Base-by-base conservation (phyloP, 495 filamentous ascomycete species). In the Chlorociboria aeruginascens region DNA sequence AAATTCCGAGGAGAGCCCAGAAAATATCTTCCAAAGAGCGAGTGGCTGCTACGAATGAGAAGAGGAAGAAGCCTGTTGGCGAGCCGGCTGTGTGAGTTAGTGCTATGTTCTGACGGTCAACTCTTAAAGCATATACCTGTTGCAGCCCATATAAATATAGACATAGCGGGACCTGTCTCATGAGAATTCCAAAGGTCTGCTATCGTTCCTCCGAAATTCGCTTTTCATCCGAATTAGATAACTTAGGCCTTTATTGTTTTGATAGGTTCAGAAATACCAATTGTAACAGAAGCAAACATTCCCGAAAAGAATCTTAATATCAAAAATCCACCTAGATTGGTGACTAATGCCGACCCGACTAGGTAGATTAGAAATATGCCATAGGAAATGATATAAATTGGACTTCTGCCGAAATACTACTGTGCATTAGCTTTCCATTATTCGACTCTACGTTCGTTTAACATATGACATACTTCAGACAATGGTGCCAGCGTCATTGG, bases 1-100 rank as follows among this genome's bases (percentile, higher is more conserved):
- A 66, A 32, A 71, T 66, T 10, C 66, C 67, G 53, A 73, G 63
- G 12, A 71, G 52, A 28, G 69, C 61, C 69, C 68, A 73, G 55
- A 72, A 69, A 12, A 70, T 63, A 54, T 56, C 62, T 25, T 63
- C 57, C 63, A 65, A 68, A 20, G 57, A 61, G 3, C 50, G 48
- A 32, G 65, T 56, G 10, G 65, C 59, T 0, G 61, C 69, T 35
- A 73, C 59, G 34, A 67, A 70, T 4, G 68, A 66, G 30, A 64
- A 66, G 17, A 72, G 45, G 4, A 73, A 64, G 29, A 66, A 64
- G 1, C 69, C 69, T 32, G 60, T 62, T 3, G 66, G 66, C 7
- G 61, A 63, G 12, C 70, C 66, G 48, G 62, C 60, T 11, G 20
- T 0, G 12, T 25, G 20, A 25, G 20, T 35, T 35, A 35, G 33